Evolutionary conservation across 2,329 filamentous ascomycete species (phyloP).

Genomic region (Xylaria sp.): DNA sequence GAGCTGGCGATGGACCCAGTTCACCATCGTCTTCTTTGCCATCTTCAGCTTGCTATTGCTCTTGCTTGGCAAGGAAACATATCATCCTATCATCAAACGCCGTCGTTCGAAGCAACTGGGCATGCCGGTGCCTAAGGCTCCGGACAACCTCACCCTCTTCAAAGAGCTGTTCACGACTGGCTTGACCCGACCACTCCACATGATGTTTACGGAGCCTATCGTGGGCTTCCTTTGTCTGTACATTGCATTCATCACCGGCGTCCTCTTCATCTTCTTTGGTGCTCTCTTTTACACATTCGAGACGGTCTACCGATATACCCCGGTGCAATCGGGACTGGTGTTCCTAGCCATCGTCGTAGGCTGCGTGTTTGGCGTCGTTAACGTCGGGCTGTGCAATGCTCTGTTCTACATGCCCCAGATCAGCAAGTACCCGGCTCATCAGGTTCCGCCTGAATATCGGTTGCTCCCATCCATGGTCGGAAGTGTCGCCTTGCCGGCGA

Average conservation of each 20-base stretch:
- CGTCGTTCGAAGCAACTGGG: slow-evolving; percentile 36
- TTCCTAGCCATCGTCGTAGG: slow-evolving; percentile 44
- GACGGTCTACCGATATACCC: slow-evolving; percentile 40
- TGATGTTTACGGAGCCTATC: slow-evolving; percentile 59
- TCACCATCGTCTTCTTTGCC: slow-evolving; percentile 44
- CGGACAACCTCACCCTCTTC: slow-evolving; percentile 27
- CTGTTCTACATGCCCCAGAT: slow-evolving; percentile 39
- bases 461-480: slow-evolving; percentile 56
- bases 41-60: slow-evolving; percentile 34
- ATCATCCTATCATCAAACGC: slow-evolving; percentile 46
- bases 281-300: slow-evolving; percentile 46
- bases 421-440: slow-evolving; percentile 30
- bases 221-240: slow-evolving; percentile 51
- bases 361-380: slow-evolving; percentile 40
- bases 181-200: slow-evolving; percentile 47
- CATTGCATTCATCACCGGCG: slow-evolving; percentile 46
- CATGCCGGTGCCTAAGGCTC: slow-evolving; percentile 22
- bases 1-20: slow-evolving; percentile 52
- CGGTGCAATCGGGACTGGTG: slow-evolving; percentile 40
- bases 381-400: slow-evolving; percentile 38
- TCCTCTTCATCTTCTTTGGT: slow-evolving; percentile 49
- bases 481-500: slow-evolving; percentile 46
- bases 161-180: slow-evolving; percentile 38
- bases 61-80: slow-evolving; percentile 49
- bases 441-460: slow-evolving; percentile 47